Base-by-base conservation (phyloP, 352 stramenopile genomes). In the Phytophthora nicotianae region DNA sequence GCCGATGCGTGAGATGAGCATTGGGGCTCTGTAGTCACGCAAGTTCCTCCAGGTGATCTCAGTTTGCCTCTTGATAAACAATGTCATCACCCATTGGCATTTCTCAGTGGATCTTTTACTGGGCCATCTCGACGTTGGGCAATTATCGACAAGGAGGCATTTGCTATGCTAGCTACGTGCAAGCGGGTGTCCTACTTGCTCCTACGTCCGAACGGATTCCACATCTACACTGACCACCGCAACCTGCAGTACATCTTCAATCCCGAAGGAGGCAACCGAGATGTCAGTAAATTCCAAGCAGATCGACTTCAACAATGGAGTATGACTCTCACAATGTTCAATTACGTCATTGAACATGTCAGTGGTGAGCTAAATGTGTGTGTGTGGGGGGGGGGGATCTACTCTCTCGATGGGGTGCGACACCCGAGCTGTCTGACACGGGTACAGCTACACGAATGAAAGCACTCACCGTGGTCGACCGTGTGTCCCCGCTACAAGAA, bases 121-220 rank as follows among this genome's bases (percentile, higher is more conserved):
- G 53, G 55, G 17, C 17, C 14, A 20, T 14, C 33, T 38, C 16
- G 2, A 0, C 27, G 55, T 1, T 75, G 62, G 68, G 24, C 47
- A 13, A 61, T 49, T 0, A 69, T 75, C 19, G 68, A 68, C 13
- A 74, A 68, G 23, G 57, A 75, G 48, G 67, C 52, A 0, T 68
- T 40, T 35, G 46, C 60, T 0, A 70, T 74, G 10, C 16, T 68
- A 0, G 24, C 13, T 5, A 40, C 50, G 1, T 58, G 20, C 11
- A 58, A 60, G 9, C 35, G 56, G 5, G 10, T 68, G 6, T n/a
- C 19, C 6, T 65, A 75, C 24, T 16, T 75, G 19, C 49, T 76
- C 0, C 29, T 72, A 2, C 46, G 52, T 3, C 57, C 48, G 9
- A 4, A 50, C 10, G 49, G 57, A 16, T 74, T 79, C 38, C 47